Evolutionary conservation across 129 eudicot genomes (phyloP).

Genomic region (Escallonia rubra): DNA sequence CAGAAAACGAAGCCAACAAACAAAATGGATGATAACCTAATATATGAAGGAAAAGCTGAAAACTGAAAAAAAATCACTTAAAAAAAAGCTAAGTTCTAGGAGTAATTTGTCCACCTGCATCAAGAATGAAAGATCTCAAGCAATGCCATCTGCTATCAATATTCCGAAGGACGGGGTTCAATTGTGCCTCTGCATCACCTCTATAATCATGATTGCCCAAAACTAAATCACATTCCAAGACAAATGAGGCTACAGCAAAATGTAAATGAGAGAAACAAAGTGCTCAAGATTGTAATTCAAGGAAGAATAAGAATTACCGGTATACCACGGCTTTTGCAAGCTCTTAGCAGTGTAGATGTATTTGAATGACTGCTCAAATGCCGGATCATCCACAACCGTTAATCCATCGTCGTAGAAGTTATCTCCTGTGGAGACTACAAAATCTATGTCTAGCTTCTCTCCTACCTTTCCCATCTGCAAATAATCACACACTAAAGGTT

Average conservation of each 20-base stretch:
- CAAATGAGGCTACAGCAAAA: too few species aligned
- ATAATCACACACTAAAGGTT: neutral
- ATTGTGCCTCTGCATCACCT: constrained; percentile 59
- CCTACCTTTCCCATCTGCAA: constrained; percentile 77
- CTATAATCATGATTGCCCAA: constrained; percentile 75
- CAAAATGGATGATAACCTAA: neutral
- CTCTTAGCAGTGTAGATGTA: constrained; percentile 50
- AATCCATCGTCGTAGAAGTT: constrained; percentile 64
- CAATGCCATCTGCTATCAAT: constrained; percentile 65
- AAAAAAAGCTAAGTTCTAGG: too few species aligned
- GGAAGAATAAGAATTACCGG: constrained; percentile 15
- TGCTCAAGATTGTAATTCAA: too few species aligned
- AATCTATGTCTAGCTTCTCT: constrained; percentile 54
- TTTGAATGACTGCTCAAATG: constrained; percentile 45
- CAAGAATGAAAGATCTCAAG: constrained; percentile 46
- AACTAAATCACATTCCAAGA: constrained; percentile 18
- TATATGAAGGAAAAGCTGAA: neutral
- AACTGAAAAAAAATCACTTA: too few species aligned
- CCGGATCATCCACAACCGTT: constrained; percentile 41
- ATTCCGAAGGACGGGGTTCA: constrained; percentile 39
- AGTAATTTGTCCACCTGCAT: constrained; percentile 39
- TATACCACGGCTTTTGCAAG: constrained; percentile 69
- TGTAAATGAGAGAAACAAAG: too few species aligned
- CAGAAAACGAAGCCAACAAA: too few species aligned
- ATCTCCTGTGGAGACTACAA: constrained; percentile 78